Percentiles rank a stretch among this genome's conserved stretches.
These are phyloP conservation scores for Silene vulgaris DNA, from an alignment of 179 eudicot species.

Conservation along the genomic window DNA sequence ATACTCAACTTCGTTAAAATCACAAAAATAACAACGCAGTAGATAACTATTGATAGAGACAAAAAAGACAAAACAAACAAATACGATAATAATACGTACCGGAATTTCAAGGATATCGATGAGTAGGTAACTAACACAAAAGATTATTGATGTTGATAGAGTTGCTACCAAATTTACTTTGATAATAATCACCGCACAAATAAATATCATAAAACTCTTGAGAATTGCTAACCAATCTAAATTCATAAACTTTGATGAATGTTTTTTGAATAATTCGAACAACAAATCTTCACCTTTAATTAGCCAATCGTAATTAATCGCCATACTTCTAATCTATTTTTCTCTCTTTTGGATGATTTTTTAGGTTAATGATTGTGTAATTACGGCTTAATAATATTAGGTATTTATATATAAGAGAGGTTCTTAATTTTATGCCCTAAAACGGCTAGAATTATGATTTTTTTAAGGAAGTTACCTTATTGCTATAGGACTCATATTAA, in stretches of 20 bases:
- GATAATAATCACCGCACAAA: background rate
- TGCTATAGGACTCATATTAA: background rate
- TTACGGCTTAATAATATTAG: no score
- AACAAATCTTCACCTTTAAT: background rate
- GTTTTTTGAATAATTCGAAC: background rate
- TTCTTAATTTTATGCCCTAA: background rate
- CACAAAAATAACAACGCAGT: background rate
- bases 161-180: background rate
- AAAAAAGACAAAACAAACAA: background rate
- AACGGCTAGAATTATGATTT: background rate
- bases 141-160: background rate
- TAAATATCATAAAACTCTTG: background rate
- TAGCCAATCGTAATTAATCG: background rate
- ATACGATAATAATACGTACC: constrained; percentile 5
- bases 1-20: background rate
- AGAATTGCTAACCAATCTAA: background rate
- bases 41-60: no score
- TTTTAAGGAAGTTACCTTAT: background rate
- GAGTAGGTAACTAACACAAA: background rate
- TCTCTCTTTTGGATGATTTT: background rate
- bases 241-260: background rate
- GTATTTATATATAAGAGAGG: background rate
- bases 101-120: background rate
- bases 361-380: no score
- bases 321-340: background rate